Base-by-base conservation (phyloP, 2,329 filamentous ascomycete species). In the Orbilia oligospora region DNA sequence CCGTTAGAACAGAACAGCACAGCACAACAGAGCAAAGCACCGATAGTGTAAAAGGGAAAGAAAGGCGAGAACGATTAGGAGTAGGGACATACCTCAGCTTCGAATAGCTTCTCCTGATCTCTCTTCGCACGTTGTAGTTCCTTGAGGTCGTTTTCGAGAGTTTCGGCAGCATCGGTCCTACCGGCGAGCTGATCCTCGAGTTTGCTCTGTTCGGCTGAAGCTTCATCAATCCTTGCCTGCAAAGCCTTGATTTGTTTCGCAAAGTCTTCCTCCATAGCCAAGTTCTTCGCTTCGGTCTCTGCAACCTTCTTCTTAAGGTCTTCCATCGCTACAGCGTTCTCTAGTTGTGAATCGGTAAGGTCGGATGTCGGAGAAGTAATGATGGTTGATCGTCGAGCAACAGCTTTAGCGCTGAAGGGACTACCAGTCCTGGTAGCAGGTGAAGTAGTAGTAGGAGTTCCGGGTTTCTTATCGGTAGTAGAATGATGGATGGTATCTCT, bases 101-200 rank as follows among this genome's bases (percentile, higher is more conserved):
- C 95, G 84, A 97, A 97, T 80, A 97, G 94, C 80, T 91, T 90
- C 85, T 97, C 94, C 86, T 97, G 91, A 84, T 99, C 96, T 80
- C 95, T 90, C 83, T 93, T 92, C 84, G 97, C 92, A 80, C 94
- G 90, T 33, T 91, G 89, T 70, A 91, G 88, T 81, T 98, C 94
- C 82, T 93, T 90, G 86, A 96, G 94, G 83, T 97, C 93, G 82
- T 93, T 94, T 83, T 91, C 90, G 68, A 98, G 87, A 6, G 89
- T 87, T 84, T 97, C 94, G 75, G 95, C 89, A 83, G 91, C 90
- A 84, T 95, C 93, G 79, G 96, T 94, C 82, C 90, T 91, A 84
- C 97, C 94, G 84, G 97, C 94, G 55, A 92, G 88, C 80, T 90
- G 90, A 84, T 98, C 95, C 84, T 99, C 96, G 41, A 97, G 86